Percentiles rank a stretch among this genome's conserved stretches.
phyloP scores from a whole-genome alignment of 2,329 filamentous ascomycete species.

The Hypoxylon sp. region DNA sequence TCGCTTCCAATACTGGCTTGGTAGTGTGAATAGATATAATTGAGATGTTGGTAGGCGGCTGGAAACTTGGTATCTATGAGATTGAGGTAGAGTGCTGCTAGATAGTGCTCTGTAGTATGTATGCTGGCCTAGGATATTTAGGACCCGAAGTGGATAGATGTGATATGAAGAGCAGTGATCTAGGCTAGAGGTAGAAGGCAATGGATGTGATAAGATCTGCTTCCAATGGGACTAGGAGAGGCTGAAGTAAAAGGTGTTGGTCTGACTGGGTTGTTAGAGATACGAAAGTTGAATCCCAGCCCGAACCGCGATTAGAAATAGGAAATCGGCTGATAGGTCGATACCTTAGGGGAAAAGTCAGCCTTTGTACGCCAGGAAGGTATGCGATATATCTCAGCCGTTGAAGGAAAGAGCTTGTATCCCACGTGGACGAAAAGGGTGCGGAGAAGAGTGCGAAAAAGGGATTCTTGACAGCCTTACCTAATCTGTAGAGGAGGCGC shows the following conservation, averaged over 20 bases:
- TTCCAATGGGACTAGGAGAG: neutral
- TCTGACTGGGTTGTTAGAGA: neutral
- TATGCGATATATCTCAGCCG: neutral
- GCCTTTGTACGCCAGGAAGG: neutral
- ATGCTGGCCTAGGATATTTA: neutral
- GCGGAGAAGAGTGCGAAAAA: neutral
- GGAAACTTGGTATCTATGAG: neutral
- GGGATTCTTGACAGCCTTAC: neutral
- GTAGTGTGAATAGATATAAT: neutral
- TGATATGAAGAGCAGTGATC: neutral
- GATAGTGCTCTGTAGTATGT: neutral
- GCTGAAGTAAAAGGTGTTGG: neutral
- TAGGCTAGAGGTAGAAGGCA: neutral
- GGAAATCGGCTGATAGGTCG: neutral
- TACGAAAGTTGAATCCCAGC: neutral
- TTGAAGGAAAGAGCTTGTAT: neutral
- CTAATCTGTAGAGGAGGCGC: neutral
- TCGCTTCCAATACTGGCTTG: neutral
- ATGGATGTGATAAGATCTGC: neutral
- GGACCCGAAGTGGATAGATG: neutral
- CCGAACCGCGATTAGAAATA: neutral
- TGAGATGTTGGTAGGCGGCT: neutral
- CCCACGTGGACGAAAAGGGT: neutral
- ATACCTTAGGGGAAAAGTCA: neutral
- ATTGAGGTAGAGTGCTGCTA: neutral